These are phyloP conservation scores for Gnomoniopsis smithogilvyi DNA, from an alignment of 2,329 filamentous ascomycete species.

Conservation along the genomic window DNA sequence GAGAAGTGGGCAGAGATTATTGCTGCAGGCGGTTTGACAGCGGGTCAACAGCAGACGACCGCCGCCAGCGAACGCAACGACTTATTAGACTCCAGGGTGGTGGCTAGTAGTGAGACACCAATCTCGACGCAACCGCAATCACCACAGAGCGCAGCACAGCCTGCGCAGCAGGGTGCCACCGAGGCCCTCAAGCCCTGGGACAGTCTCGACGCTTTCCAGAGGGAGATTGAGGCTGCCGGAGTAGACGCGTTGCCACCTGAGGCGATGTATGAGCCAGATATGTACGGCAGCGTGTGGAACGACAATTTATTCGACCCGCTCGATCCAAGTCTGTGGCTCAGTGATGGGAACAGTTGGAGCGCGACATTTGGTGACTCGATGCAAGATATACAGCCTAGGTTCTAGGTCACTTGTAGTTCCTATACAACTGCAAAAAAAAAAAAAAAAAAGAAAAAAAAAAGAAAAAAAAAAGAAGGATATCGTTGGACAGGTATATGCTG, in stretches of 20 bases:
- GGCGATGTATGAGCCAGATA: conserved; percentile 11
- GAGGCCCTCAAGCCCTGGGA: background rate
- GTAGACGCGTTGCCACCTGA: conserved; percentile 2
- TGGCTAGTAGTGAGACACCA: background rate
- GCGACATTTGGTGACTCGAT: background rate
- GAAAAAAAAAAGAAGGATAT: too few species aligned
- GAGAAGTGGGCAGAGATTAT: conserved; percentile 46
- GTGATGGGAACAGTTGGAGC: conserved; percentile 10
- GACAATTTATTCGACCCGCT: conserved; percentile 20
- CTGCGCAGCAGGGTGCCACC: background rate
- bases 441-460: too few species aligned
- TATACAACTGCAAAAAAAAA: too few species aligned
- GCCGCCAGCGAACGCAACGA: background rate
- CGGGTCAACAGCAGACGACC: background rate
- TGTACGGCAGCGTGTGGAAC: conserved; percentile 18
- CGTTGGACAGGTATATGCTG: too few species aligned
- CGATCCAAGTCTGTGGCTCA: conserved; percentile 21
- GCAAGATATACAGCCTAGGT: background rate
- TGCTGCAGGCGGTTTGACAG: conserved; percentile 25
- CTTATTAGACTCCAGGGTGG: background rate
- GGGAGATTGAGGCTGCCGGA: background rate
- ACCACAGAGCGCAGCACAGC: background rate
- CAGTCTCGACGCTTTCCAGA: background rate
- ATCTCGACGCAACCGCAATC: background rate
- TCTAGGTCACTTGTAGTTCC: background rate